Evolutionary conservation across 768 basidiomycete species (phyloP), one percentile per base, ranked within the genome.

Genomic region (Phylloporus arenicola): DNA sequence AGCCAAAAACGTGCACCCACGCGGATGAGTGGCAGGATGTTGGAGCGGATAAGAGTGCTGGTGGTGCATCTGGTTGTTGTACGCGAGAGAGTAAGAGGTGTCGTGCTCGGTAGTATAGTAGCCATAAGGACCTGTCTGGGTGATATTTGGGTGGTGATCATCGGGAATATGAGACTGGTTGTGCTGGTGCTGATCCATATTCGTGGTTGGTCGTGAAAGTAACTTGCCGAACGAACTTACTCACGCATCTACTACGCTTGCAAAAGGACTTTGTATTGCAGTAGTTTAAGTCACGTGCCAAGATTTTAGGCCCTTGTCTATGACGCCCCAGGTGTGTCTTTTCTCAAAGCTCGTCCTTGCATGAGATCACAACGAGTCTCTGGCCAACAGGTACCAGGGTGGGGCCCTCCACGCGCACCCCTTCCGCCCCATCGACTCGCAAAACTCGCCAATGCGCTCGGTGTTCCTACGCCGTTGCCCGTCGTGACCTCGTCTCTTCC

Each of bases 381-480:
- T 43, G 34, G 39, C 50, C 46, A 48, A 42, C 46, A 50, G 14
- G 48, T 45, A 1, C 44, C 48, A 3, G 52, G 25, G 64, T 86
- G 86, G 86, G 72, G 71, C 4, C 80, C 79, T 6, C 87, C 86
- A 51, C 84, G 80, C 60, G 66, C 84, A 20, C 90, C 89, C 4
- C 71, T 92, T 8, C 68, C 88, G 3, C 88, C 90, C 5, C 78
- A 86, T 57, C 76, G 86, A 12, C 80, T 92, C 10, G 90, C 87
- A 31, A 88, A 85, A 57, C 74, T 92, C 20, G 90, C 88, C 14
- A 92, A 92, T 62, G 89, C 90, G 3, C 81, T 92, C 39, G 90
- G 90, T 41, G 82, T 92, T 33, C 75, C 86, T 3, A 83, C 82
- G 0, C 89, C 89, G 0, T 64, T 86, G 45, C 88, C 88, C 6